Evolutionary conservation across 306 rosid species (phyloP), one percentile per base, ranked within the genome.

Genomic region (Glycyrrhiza uralensis): DNA sequence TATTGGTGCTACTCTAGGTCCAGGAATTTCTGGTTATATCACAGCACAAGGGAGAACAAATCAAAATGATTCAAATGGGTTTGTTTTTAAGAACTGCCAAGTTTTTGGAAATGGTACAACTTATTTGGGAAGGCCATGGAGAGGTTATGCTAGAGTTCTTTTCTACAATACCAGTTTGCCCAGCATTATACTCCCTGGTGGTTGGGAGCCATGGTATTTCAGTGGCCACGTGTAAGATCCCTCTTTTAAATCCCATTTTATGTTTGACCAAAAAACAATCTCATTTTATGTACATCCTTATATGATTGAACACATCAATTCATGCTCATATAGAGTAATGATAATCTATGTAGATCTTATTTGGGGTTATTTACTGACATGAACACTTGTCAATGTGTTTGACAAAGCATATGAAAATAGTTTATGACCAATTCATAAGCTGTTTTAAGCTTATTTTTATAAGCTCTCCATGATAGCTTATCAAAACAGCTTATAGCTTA

Each of bases 91-190:
- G 44, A 19, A 80, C 0, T 93, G 97, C 61, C 7, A 22, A 0
- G 81, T 93, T 17, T 4, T 12, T 23, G 97, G 96, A 17, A 51
- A 66, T 60, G 97, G 98, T 15, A 60, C 72, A n/a, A 75, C 89
- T 0, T 93, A 9, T 64, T 83, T 93, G 63, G 98, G 97, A 62
- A 85, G 97, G 61, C 86, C 97, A 32, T 90, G 98, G 97, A 88
- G 98, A 66, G 57, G 2, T 3, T 93, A 77, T 11, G 76, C 98
- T 1, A 87, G 88, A 71, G 98, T 90, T 35, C 17, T 93, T 7
- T 93, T 90, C 76, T 84, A 90, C 76, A 36, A 80, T 2, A 73
- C 89, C 0, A 56, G 33, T 7, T 72, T 93, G 69, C 41, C 97
- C 2, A 1, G 42, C 33, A 14, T 89, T 45, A 36, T 93, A 0